Percentiles rank a stretch among this genome's conserved stretches.
phyloP scores from a whole-genome alignment of 148 eudicot species.

The Dysphania ambrosioides region DNA sequence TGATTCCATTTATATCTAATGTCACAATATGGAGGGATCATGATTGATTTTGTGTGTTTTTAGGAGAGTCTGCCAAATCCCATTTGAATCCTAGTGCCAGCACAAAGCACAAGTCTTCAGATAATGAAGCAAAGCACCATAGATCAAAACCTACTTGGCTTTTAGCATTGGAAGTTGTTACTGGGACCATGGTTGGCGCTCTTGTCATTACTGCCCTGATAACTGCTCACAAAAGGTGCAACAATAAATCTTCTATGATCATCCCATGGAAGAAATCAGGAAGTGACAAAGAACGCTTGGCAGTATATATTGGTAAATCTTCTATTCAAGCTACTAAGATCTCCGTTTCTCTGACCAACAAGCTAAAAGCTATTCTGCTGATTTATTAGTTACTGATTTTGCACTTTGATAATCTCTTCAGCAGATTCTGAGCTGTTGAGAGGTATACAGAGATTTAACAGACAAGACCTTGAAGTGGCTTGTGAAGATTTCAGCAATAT shows the following conservation, averaged over 20 bases:
- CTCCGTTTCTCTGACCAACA: background rate
- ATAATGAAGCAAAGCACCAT: constrained; percentile 38
- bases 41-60: background rate
- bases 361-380: background rate
- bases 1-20: background rate
- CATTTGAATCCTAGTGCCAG: constrained; percentile 33
- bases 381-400: background rate
- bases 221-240: constrained; percentile 50
- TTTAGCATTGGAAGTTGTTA: constrained; percentile 68
- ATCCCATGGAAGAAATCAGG: constrained; percentile 91
- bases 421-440: constrained; percentile 71
- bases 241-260: constrained; percentile 55
- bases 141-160: constrained; percentile 72
- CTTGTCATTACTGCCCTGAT: constrained; percentile 48
- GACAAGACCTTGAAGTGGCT: constrained; percentile 95
- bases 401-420: background rate
- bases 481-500: constrained; percentile 99
- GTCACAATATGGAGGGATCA: background rate
- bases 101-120: constrained; percentile 37
- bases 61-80: constrained; percentile 53
- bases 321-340: background rate
- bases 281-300: constrained; percentile 60
- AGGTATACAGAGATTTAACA: constrained; percentile 59
- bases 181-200: constrained; percentile 65
- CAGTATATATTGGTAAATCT: constrained; percentile 53